Conservation (phyloP, 768 basidiomycete species). For the Collybia sordida region DNA sequence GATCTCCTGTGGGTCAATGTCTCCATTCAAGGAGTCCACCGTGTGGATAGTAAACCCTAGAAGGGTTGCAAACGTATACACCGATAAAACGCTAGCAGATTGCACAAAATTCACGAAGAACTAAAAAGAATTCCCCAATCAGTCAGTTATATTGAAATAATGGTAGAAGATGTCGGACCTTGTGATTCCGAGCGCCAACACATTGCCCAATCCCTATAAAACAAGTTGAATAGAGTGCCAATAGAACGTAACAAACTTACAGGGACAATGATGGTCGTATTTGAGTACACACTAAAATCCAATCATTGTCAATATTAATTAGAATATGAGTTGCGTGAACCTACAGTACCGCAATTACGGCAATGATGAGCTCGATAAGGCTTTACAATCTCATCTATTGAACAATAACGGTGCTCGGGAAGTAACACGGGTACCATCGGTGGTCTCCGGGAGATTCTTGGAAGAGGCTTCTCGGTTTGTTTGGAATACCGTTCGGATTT, state of each 20-base stretch:
- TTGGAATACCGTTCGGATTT: background rate
- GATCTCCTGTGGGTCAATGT: slow-evolving; percentile 66
- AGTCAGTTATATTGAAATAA: background rate
- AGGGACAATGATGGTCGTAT: slow-evolving; percentile 91
- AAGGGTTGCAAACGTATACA: slow-evolving; percentile 64
- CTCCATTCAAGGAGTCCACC: slow-evolving; percentile 15
- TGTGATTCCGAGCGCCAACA: slow-evolving; percentile 90
- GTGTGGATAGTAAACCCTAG: slow-evolving; percentile 48
- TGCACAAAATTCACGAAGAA: slow-evolving; percentile 84
- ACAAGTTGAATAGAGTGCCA: background rate
- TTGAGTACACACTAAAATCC: slow-evolving; percentile 69
- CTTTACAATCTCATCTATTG: slow-evolving; percentile 62
- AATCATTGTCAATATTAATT: background rate
- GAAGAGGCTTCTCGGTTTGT: background rate
- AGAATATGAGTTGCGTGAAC: slow-evolving; percentile 22
- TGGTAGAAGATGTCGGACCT: slow-evolving; percentile 38
- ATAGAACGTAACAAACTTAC: slow-evolving; percentile 38
- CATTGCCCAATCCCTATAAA: slow-evolving; percentile 87
- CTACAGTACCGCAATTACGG: slow-evolving; percentile 75
- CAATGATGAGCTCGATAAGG: slow-evolving; percentile 82
- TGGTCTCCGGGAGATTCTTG: slow-evolving; percentile 32
- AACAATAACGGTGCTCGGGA: slow-evolving; percentile 70
- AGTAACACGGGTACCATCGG: slow-evolving; percentile 43
- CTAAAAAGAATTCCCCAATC: slow-evolving; percentile 30
- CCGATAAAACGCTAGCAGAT: slow-evolving; percentile 57